Evolutionary conservation across 129 eudicot species (phyloP).

Genomic region (Saussurea involucrata): DNA sequence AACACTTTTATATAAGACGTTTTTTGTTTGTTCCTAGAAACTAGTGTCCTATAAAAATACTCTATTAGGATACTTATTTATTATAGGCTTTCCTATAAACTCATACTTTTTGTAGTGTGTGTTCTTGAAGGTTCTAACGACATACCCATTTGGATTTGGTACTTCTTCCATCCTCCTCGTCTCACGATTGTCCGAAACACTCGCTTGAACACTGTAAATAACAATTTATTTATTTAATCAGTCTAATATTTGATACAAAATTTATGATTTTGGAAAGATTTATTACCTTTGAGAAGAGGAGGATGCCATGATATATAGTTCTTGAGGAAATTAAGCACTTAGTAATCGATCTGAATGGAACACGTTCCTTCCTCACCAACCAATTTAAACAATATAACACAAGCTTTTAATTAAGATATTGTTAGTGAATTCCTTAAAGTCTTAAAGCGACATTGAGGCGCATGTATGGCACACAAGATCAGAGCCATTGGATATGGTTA

Average conservation of each 20-base stretch:
- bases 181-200: not conserved
- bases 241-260: not conserved
- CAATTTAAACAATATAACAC: not conserved
- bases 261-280: not conserved
- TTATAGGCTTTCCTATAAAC: too few species aligned
- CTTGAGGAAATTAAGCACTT: not conserved
- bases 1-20: too few species aligned
- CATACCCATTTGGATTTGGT: not conserved
- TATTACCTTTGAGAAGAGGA: not conserved
- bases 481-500: not conserved
- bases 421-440: not conserved
- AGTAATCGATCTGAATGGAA: not conserved
- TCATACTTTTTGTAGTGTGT: too few species aligned
- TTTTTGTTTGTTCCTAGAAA: too few species aligned
- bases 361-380: not conserved
- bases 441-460: not conserved
- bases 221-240: not conserved
- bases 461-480: not conserved
- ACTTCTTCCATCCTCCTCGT: not conserved
- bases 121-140: not conserved
- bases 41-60: too few species aligned
- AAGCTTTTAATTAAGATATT: too few species aligned
- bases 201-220: not conserved
- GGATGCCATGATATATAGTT: not conserved
- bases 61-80: too few species aligned